Base-by-base conservation (phyloP, 2,329 filamentous ascomycete species). In the Xylaria sp. region DNA sequence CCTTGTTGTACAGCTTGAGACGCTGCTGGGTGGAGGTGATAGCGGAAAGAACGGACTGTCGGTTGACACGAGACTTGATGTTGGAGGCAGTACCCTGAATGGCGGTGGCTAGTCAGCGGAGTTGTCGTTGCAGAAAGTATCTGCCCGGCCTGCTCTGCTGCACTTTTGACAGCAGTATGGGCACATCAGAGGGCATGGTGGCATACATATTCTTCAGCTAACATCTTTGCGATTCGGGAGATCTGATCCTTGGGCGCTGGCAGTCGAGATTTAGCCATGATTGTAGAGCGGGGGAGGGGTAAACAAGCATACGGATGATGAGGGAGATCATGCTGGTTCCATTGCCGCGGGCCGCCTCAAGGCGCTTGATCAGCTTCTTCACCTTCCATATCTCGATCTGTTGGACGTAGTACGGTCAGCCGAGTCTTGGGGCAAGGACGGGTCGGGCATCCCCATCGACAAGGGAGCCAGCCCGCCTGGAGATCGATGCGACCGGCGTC, bases 241-340 rank as follows among this genome's bases (percentile, higher is more conserved):
- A 99, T 85, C 80, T 99, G 94, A 77, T 97, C 92, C 86, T 99
- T 99, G 69, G 94, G 94, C 62, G 94, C 91, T 95, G 72, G 93
- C 90, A 93, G 72, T 61, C 67, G 46, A 39, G 18, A 23, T 42
- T 66, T 69, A 71, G 62, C 63, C 56, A 60, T 13, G 19, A 46
- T 42, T 51, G 51, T 58, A 54, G 66, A 59, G 59, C 59, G 67
- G 69, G 66, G 69, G 70, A 68, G 67, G 60, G 67, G 64, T 59
- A 66, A 61, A 59, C 52, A 9, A 66, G 70, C 90, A 73, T 81
- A 95, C 91, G 94, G 74, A 99, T 97, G 72, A 99, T 97, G 78
- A 99, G 85, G 66, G 93, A 97, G 78, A 99, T 99, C 94, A 99
- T 99, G 81, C 89, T 93, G 66, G 94, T 99, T 80, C 94, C 94